Percentiles rank a stretch among this genome's conserved stretches.
Conservation (phyloP, 306 rosid species). For the Acacia acuminata region DNA sequence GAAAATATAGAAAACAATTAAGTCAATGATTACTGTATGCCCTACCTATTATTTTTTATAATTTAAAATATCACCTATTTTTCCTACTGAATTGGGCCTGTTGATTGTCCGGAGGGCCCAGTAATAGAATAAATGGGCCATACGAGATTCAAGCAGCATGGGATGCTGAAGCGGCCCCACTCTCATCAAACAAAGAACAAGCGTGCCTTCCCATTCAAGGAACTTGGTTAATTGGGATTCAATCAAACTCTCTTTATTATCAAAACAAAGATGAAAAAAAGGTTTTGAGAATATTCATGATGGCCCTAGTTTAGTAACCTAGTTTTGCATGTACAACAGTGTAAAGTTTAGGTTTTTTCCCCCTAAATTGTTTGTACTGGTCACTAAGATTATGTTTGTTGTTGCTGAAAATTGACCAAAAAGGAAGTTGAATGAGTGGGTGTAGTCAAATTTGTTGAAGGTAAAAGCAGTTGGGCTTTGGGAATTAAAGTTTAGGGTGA, state of each 20-base stretch:
- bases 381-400: neutral
- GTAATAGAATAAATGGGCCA: neutral
- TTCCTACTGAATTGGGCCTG: neutral
- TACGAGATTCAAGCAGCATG: neutral
- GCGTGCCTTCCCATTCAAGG: slow-evolving; percentile 22
- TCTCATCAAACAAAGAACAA: slow-evolving; percentile 14
- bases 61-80: neutral
- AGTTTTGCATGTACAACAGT: neutral
- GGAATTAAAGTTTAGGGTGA: neutral
- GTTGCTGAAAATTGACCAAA: neutral
- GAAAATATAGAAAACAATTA: neutral
- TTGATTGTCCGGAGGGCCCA: neutral
- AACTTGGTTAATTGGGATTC: slow-evolving; percentile 2
- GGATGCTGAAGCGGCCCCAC: slow-evolving; percentile 21
- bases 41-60: neutral
- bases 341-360: neutral
- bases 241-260: slow-evolving; percentile 2
- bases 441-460: neutral
- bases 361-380: neutral
- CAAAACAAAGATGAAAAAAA: neutral
- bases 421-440: neutral
- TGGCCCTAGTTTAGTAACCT: slow-evolving; percentile 1
- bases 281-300: neutral
- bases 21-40: neutral
- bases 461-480: neutral